Evolutionary conservation across 2,329 filamentous ascomycete species (phyloP).

Genomic region (Mariannaea sp.): DNA sequence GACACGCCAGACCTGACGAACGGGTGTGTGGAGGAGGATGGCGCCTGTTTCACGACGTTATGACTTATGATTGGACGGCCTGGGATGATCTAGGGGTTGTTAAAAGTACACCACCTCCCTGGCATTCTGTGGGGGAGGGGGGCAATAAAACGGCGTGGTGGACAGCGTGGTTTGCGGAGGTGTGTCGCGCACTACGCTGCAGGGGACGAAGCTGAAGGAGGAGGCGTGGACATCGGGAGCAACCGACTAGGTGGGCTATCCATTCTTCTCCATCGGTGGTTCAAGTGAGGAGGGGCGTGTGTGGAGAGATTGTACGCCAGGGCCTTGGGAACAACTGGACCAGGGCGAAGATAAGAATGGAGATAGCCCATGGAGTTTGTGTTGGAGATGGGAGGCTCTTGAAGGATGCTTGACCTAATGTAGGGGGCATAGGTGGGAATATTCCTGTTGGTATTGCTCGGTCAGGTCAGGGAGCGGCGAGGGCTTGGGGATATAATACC

Average conservation of each 20-base stretch:
- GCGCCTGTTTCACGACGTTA: conserved; percentile 53
- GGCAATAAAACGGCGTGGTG: conserved; percentile 30
- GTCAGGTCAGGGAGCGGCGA: conserved; percentile 37
- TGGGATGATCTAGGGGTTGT: conserved; percentile 41
- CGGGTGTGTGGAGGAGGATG: conserved; percentile 33
- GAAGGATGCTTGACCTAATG: conserved; percentile 41
- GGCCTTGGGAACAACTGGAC: conserved; percentile 28
- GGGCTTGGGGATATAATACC: conserved; percentile 24
- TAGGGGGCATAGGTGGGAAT: conserved; percentile 39
- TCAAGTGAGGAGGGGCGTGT: conserved; percentile 27
- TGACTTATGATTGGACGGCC: conserved; percentile 59
- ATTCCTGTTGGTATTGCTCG: conserved; percentile 37
- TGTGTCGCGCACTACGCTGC: conserved; percentile 31
- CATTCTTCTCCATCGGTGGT: conserved; percentile 24
- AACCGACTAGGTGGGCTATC: conserved; percentile 30
- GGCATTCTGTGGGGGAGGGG: conserved; percentile 36
- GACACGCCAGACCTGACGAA: conserved; percentile 35
- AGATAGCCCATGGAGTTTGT: conserved; percentile 19
- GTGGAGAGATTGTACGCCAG: conserved; percentile 28
- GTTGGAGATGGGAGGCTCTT: conserved; percentile 30
- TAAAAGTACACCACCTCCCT: conserved; percentile 54
- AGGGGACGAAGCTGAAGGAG: conserved; percentile 27
- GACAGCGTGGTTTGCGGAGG: conserved; percentile 29
- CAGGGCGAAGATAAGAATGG: conserved; percentile 23
- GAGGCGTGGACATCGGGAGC: conserved; percentile 34